Percentiles rank a stretch among this genome's conserved stretches.
Conservation (phyloP, 1,284 basidiomycete species). For the Lentinula novae-zelandiae region DNA sequence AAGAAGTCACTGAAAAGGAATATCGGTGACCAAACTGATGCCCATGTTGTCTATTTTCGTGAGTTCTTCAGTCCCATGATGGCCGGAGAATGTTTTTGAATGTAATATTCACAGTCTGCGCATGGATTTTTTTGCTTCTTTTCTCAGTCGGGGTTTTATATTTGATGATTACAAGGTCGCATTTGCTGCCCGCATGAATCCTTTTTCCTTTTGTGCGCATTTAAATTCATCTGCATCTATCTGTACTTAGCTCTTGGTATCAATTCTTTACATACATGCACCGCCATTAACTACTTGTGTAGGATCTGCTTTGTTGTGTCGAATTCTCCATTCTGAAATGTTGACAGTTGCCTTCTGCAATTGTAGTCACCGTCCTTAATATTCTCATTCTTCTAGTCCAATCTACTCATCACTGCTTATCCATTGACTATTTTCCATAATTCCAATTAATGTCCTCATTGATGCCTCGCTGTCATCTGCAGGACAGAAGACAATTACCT, state of each 20-base stretch:
- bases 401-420: no score
- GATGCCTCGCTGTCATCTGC: no score
- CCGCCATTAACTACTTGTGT: not conserved
- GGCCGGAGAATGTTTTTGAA: not conserved
- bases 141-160: not conserved
- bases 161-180: not conserved
- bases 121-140: not conserved
- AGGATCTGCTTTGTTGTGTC: not conserved
- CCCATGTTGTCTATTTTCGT: not conserved
- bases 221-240: slow-evolving; percentile 1
- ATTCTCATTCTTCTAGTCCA: not conserved
- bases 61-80: no score
- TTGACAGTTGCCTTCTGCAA: not conserved
- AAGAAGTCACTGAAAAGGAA: slow-evolving; percentile 36
- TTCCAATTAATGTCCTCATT: no score
- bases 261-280: not conserved
- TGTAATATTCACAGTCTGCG: not conserved
- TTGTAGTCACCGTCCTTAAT: not conserved
- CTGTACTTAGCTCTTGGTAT: not conserved
- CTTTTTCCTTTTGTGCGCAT: not conserved
- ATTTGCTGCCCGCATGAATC: not conserved
- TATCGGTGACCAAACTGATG: slow-evolving; percentile 25
- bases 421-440: no score
- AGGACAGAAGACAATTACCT: no score
- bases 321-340: not conserved